Evolutionary conservation across 202 grass and related monocot species (phyloP), one percentile per base, ranked within the genome.

Genomic region (Digitaria exilis): DNA sequence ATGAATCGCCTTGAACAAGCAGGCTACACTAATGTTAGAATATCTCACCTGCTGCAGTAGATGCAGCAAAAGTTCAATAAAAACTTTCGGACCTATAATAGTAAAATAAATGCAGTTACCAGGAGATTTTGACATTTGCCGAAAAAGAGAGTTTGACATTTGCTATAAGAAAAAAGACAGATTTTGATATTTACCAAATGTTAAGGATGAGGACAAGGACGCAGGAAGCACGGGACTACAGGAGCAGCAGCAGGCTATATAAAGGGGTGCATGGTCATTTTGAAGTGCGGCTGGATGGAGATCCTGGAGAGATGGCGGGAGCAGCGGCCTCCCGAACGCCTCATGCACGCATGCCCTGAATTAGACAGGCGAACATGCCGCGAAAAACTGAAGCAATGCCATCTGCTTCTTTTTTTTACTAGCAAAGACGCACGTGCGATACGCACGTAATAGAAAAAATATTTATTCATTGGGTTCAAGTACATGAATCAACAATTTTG

Each of bases 231-330:
- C 34, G 55, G 7, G 26, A 55, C 1, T 22, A 80, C 5, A 56
- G 39, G 14, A 30, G 26, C 2, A 61, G 6, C 2, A 28, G 4
- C 22, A 61, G 15, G 21, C 75, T 84, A 69, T 70, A 80, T 80
- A 69, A 13, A 75, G 17, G 31, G 13, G 31, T 2, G 22, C 26
- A 28, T 4, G 75, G 61, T 22, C 17, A 41, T 31, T 67, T 22
- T 59, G 61, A 59, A 63, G 68, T 30, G 15, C 24, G 3, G 51
- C 30, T 67, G 51, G 31, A 61, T 73, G 69, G 69, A 45, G 51
- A 84, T 84, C 87, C 87, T 55, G 62, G 52, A 76, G 52, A 84
- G 70, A 62, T 6, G 87, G 87, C 81, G 69, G 60, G 69, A 84
- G 54, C 54, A 54, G 69, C 62, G 81, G 76, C 62, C 50, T 43